A percentile compares a stretch with the other conserved stretches of the same genome.
Evolutionary conservation across 495 filamentous ascomycete genomes (phyloP).

Genomic region (Aspergillus heteromorphus): DNA sequence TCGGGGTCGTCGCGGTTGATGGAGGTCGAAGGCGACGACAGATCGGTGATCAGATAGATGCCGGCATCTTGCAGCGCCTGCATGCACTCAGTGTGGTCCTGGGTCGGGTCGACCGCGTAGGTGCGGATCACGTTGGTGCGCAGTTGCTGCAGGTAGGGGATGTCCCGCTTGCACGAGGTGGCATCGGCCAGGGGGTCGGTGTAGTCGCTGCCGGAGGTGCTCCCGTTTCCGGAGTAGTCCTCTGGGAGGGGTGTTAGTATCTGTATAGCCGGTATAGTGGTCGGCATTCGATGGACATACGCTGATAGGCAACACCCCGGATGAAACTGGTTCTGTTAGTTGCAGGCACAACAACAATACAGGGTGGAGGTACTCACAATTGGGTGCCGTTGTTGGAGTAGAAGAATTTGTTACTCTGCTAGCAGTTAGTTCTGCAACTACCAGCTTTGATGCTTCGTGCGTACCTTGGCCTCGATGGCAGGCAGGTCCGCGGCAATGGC

Average conservation of each 20-base stretch:
- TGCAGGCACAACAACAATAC: too few species aligned
- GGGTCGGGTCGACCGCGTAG: constrained; percentile 81
- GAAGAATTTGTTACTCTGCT: constrained; percentile 69
- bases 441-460: neutral
- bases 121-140: constrained; percentile 89
- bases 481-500: constrained; percentile 54
- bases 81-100: constrained; percentile 83
- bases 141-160: constrained; percentile 71
- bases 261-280: too few species aligned
- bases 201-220: constrained; percentile 34
- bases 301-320: constrained; percentile 86
- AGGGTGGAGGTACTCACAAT: too few species aligned
- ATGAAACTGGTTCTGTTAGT: constrained; percentile 68
- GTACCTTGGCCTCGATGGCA: constrained; percentile 46
- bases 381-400: constrained; percentile 70
- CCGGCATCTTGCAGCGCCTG: constrained; percentile 75
- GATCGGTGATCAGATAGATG: constrained; percentile 91
- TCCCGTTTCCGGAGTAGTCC: constrained; percentile 43
- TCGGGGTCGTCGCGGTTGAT: constrained; percentile 73
- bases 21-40: constrained; percentile 73
- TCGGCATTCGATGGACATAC: too few species aligned
- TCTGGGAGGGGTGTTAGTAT: constrained; percentile 28
- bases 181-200: constrained; percentile 69
- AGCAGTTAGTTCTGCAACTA: neutral
- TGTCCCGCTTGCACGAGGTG: constrained; percentile 69